Percentiles rank a stretch among this genome's conserved stretches.
Evolutionary conservation across 148 eudicot species (phyloP).

Genomic region (Gaultheria prostrata): DNA sequence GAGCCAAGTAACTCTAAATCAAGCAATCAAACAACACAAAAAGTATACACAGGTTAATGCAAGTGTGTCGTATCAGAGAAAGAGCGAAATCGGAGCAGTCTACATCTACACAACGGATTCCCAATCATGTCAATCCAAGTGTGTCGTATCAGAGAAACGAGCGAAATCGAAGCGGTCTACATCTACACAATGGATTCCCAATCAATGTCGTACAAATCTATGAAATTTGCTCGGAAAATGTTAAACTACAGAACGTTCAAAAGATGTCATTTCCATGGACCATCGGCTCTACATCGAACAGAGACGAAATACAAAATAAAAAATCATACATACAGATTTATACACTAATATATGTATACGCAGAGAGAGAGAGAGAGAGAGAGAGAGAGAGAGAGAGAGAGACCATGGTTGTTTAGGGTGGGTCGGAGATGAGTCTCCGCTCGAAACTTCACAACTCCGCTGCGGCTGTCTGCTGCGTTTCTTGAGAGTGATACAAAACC

Average conservation of each 20-base stretch:
- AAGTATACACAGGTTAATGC: background rate
- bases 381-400: slow-evolving; percentile 13
- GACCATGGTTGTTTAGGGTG: slow-evolving; percentile 8
- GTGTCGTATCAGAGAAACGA: background rate
- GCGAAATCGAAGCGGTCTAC: background rate
- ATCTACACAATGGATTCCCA: background rate
- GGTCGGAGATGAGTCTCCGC: slow-evolving; percentile 10
- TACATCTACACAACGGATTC: background rate
- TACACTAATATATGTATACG: background rate
- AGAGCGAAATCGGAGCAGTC: background rate
- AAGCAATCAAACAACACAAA: background rate
- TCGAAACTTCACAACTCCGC: background rate
- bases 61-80: background rate
- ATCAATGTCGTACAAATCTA: background rate
- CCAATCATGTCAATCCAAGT: background rate
- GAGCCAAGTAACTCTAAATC: background rate
- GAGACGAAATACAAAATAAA: background rate
- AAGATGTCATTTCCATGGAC: background rate
- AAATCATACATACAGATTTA: background rate
- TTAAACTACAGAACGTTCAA: background rate
- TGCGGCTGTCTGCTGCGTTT: slow-evolving; percentile 8
- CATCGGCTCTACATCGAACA: background rate
- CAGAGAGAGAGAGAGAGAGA: background rate
- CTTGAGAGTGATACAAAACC: background rate
- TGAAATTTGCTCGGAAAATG: background rate